Evolutionary conservation across 352 stramenopile species (phyloP), one percentile per base, ranked within the genome.

Genomic region (Globisporangium spinosum): DNA sequence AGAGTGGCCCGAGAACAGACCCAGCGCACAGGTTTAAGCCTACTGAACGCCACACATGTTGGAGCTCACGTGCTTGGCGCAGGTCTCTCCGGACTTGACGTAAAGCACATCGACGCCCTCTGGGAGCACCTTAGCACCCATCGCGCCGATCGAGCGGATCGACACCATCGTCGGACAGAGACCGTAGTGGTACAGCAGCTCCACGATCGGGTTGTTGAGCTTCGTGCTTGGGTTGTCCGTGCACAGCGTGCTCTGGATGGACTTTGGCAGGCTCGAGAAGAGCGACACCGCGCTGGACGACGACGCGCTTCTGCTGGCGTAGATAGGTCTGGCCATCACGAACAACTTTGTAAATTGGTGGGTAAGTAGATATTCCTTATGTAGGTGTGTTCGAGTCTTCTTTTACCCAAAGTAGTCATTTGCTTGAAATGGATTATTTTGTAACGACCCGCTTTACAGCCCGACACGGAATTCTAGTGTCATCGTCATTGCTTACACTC

Each of bases 11-110:
- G 74, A 78, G 1, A 75, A 22, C 3, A 56, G 15, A 13, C 65
- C 70, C 6, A 74, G 45, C 15, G 60, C 40, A 15, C 73, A 70
- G 0, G 53, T 32, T 53, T 4, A 67, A 62, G 45, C 62, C 74
- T 13, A 32, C 29, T 3, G 29, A 32, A 72, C 68, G 27, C 64
- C 72, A 29, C 73, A 82, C 58, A 80, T 43, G 32, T 65, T 61
- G 35, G 68, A 65, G n/a, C 35, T 70, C 25, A 72, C 71, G 60
- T 71, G 55, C n/a, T 65, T 63, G 2, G 38, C 47, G 29, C 63
- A 77, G 9, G 67, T 58, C n/a, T 40, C 29, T 0, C 57, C 60
- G 1, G 68, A 70, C n/a, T 63, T 9, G 4, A 35, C 40, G 54
- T 71, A 77, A 9, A 67, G 20, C 17, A 58, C 62, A 2, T 78